These are phyloP conservation scores for Podospora conica DNA, from an alignment of 495 filamentous ascomycete genomes.

Conservation along the genomic window DNA sequence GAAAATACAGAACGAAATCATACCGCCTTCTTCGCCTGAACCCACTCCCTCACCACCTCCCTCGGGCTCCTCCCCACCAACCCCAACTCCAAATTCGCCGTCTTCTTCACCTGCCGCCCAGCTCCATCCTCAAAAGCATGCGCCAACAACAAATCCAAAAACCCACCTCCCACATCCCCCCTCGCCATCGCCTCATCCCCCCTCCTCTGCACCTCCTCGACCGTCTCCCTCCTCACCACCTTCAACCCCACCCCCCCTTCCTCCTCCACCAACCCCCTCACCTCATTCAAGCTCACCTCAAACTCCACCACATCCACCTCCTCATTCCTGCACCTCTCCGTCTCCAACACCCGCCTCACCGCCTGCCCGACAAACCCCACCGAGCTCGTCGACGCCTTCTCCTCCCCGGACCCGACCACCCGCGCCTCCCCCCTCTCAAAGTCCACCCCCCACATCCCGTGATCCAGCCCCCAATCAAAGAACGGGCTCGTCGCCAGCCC, in stretches of 20 bases:
- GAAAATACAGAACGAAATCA: too few species aligned
- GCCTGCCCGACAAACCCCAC: background rate
- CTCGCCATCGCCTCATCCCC: background rate
- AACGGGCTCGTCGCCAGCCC: slow-evolving; percentile 3
- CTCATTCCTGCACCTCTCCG: background rate
- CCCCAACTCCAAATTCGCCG: background rate
- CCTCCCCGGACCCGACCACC: slow-evolving; percentile 1
- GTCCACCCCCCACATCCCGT: background rate
- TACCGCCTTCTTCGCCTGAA: background rate
- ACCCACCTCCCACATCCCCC: background rate
- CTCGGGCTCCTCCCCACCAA: background rate
- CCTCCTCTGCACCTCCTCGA: background rate
- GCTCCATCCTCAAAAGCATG: background rate
- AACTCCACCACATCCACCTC: slow-evolving; percentile 3
- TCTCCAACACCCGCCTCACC: background rate
- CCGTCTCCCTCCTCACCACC: background rate
- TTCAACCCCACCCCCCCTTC: background rate
- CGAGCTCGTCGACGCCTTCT: background rate
- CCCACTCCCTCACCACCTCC: background rate
- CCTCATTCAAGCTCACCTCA: background rate
- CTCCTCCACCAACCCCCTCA: background rate
- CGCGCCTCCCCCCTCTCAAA: background rate
- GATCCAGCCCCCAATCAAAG: slow-evolving; percentile 1
- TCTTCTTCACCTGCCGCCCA: background rate
- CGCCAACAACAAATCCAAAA: background rate